Base-by-base conservation (phyloP, 352 stramenopile genomes). In the Elongisporangium undulatum region DNA sequence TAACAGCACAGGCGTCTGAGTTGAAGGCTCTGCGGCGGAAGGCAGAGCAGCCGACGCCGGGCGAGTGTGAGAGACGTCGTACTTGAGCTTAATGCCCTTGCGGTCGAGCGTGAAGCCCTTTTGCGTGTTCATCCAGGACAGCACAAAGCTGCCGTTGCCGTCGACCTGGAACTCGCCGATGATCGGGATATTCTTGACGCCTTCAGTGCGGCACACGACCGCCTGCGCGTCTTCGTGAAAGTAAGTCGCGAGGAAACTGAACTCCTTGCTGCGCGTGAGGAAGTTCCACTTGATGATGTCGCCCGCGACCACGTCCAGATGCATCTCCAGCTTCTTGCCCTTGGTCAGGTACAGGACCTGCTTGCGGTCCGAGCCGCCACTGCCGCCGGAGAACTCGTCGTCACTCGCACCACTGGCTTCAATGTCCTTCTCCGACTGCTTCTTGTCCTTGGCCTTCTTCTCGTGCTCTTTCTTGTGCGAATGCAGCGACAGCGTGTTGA, bases 281-380 rank as follows among this genome's bases (percentile, higher is more conserved):
- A 88, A 92, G 13, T 77, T 61, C 85, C 85, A 94, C 17, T 66
- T 59, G 52, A 94, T 74, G 4, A 69, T 71, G 54, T 94, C 85
- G 1, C 81, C 79, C 0, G 76, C 69, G 7, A 77, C 68, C 9
- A 94, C 82, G 53, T 94, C 80, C 26, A 94, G 61, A 62, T 94
- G 85, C 85, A 94, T 94, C 54, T 94, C 82, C 51, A 90, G 67
- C 24, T 77, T 87, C 12, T 85, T 77, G 6, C 79, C 79, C 20
- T 89, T 89, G 0, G 81, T 56, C 10, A 92, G 39, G 0, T 64
- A 72, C 53, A 88, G 50, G 2, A 73, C 64, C 26, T 75, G 74
- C 8, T 58, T 49, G 8, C 49, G 26, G 12, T n/a, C 52, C 1
- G 55, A 16, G 10, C 10, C 10, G 12, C n/a, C n/a, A n/a, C 10